phyloP scores from a whole-genome alignment of 164 flowering plant genomes.

The Cinnamomum micranthum region DNA sequence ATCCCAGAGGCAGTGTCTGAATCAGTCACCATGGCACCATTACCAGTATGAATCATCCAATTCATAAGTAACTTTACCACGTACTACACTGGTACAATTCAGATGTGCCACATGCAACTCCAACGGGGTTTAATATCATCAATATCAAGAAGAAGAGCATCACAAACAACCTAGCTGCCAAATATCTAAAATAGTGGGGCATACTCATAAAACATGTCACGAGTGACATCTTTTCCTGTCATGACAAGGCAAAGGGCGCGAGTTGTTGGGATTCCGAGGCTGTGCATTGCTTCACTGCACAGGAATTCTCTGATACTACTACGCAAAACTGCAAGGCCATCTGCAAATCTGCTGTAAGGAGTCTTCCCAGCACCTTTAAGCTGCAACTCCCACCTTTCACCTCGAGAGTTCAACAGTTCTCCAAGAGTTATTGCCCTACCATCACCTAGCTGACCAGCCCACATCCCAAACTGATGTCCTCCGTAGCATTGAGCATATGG shows the following conservation, averaged over 20 bases:
- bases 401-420: slow-evolving; percentile 69
- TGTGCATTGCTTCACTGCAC: slow-evolving; percentile 97
- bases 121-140: too few relatives aligned
- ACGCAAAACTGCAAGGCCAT: slow-evolving; percentile 97
- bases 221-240: slow-evolving; percentile 84
- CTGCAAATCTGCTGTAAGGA: slow-evolving; percentile 98
- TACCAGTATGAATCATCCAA: too few relatives aligned
- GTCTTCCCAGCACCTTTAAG: slow-evolving; percentile 99
- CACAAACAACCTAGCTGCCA: background rate
- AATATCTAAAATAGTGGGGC: slow-evolving; percentile 17
- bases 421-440: slow-evolving; percentile 97
- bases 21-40: too few relatives aligned
- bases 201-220: slow-evolving; percentile 99
- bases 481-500: slow-evolving; percentile 99
- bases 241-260: slow-evolving; percentile 96
- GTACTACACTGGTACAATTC: too few relatives aligned
- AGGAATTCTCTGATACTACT: slow-evolving; percentile 98
- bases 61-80: too few relatives aligned
- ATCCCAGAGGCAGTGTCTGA: too few relatives aligned
- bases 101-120: too few relatives aligned
- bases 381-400: slow-evolving; percentile 95
- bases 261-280: slow-evolving; percentile 89
- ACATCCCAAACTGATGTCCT: slow-evolving; percentile 97
- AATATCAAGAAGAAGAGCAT: too few relatives aligned
- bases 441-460: slow-evolving; percentile 99